Conservation (phyloP, 345 rosid species). For the Eucalyptus marginata region DNA sequence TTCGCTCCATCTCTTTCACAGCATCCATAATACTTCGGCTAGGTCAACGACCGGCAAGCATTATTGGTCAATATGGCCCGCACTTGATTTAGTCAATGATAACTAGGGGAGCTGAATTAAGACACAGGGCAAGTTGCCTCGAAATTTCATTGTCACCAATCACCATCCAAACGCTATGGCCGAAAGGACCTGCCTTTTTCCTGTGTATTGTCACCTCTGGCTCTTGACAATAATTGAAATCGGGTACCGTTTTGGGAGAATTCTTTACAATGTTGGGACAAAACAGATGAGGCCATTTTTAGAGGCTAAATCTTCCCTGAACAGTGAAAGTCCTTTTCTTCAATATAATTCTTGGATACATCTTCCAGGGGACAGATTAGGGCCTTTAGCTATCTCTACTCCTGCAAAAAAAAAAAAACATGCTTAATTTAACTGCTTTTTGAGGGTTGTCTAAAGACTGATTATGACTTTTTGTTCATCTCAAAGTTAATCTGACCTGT, state of each 20-base stretch:
- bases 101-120: not conserved
- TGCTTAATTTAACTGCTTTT: not conserved
- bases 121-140: not conserved
- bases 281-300: not conserved
- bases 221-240: not conserved
- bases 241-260: not conserved
- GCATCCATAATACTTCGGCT: not conserved
- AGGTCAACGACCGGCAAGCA: not conserved
- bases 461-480: not conserved
- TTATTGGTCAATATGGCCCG: not conserved
- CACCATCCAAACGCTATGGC: not conserved
- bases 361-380: not conserved
- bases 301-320: not conserved
- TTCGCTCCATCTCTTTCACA: not conserved
- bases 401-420: not conserved
- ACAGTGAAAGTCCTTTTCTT: not conserved
- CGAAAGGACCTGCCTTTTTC: not conserved
- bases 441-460: not conserved
- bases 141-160: not conserved
- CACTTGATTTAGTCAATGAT: not conserved
- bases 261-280: not conserved
- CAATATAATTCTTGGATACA: not conserved
- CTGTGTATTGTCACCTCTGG: not conserved
- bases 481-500: not conserved
- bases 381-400: not conserved